These are phyloP conservation scores for Fusarium tanahbumbuense DNA, from an alignment of 2,329 filamentous ascomycete genomes.

Conservation along the genomic window DNA sequence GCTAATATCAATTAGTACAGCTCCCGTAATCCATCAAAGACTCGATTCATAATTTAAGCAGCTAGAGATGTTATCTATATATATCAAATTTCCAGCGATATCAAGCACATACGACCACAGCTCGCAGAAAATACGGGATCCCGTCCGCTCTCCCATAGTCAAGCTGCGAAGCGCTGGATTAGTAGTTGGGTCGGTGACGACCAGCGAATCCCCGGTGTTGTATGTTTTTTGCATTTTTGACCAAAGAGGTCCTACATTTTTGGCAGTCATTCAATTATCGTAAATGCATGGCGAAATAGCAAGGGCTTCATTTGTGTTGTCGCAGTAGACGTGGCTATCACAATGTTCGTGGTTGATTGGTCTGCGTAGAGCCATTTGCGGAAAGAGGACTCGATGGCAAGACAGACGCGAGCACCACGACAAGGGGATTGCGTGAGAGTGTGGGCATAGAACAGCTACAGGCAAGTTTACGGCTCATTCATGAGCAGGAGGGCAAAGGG, in stretches of 20 bases:
- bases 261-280: background rate
- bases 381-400: background rate
- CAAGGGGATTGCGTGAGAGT: too few species aligned
- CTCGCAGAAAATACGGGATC: constrained; percentile 21
- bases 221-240: background rate
- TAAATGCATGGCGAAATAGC: background rate
- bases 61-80: too few species aligned
- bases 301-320: too few species aligned
- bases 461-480: background rate
- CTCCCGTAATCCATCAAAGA: too few species aligned
- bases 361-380: background rate
- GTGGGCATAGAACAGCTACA: background rate
- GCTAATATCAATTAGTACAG: too few species aligned
- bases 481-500: background rate
- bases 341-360: rapidly evolving
- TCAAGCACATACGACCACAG: constrained; percentile 6
- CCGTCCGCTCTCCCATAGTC: constrained; percentile 22
- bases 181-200: constrained; percentile 26
- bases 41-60: too few species aligned
- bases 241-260: background rate
- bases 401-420: too few species aligned
- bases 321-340: background rate
- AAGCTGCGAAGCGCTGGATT: constrained; percentile 23
- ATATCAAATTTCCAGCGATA: too few species aligned
- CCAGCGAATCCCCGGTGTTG: constrained; percentile 27